These are phyloP conservation scores for Thermothielavioides terrestris DNA, from an alignment of 495 filamentous ascomycete genomes.

Conservation along the genomic window DNA sequence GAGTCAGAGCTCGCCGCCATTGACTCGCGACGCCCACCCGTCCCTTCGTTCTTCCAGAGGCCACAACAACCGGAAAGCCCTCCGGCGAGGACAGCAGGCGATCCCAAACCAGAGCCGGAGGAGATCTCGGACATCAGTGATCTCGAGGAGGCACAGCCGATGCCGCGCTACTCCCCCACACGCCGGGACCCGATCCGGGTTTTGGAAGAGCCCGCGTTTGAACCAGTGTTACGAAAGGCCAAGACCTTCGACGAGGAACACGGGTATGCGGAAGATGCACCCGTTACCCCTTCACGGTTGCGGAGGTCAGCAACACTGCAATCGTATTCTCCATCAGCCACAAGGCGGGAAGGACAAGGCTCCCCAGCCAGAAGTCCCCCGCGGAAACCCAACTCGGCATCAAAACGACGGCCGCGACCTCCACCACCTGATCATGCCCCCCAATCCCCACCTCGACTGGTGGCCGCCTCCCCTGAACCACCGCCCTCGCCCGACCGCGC, in stretches of 20 bases:
- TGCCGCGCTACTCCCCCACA: conserved; percentile 7
- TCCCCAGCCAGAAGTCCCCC: conserved; percentile 7
- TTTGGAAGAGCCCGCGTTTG: conserved; percentile 9
- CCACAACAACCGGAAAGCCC: conserved; percentile 6
- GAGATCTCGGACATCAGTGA: conserved; percentile 40
- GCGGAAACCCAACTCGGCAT: conserved; percentile 10
- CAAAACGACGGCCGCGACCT: background rate
- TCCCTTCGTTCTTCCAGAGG: conserved; percentile 23
- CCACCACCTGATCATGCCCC: conserved; percentile 6
- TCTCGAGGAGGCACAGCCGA: conserved; percentile 29
- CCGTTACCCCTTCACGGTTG: conserved; percentile 9
- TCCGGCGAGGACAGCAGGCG: conserved; percentile 5
- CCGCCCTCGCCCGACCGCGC: conserved; percentile 10
- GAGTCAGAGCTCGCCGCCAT: conserved; percentile 31
- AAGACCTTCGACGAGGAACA: conserved; percentile 11
- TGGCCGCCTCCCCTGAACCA: conserved; percentile 3
- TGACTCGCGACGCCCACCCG: conserved; percentile 1
- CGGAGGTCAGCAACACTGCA: conserved; percentile 18
- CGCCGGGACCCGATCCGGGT: conserved; percentile 11
- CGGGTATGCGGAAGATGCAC: background rate
- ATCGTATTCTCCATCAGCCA: background rate
- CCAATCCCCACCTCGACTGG: background rate
- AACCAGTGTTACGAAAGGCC: conserved; percentile 13
- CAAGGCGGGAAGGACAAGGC: background rate
- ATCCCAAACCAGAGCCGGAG: conserved; percentile 16